Evolutionary conservation across 257 asterid species (phyloP), one percentile per base, ranked within the genome.

Genomic region (Gentiana macrophylla): DNA sequence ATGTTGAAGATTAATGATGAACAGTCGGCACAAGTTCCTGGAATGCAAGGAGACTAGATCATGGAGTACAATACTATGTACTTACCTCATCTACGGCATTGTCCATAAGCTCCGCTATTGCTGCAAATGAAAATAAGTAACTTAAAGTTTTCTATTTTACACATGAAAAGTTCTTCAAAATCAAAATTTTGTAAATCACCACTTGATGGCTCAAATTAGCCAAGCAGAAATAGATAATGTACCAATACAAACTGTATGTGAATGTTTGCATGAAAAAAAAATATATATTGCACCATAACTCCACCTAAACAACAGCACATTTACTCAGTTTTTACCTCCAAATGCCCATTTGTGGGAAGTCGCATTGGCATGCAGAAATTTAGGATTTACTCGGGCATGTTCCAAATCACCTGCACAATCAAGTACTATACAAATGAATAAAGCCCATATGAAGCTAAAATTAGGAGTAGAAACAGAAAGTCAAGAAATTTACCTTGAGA

Each of bases 261-360:
- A 7, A 24, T 32, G 45, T 36, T 4, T 15, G 24, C 24, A 15
- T 15, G 24, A 15, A 15, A 15, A 15, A 15, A 15, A 15, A 0
- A 15, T 15, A 15, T 41, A 34, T n/a, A 13, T 12, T 43, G 46
- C 46, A 41, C 6, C n/a, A 35, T 3, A 2, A 43, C 37, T 37
- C 9, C 46, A 45, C 34, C 4, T 49, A 55, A 57, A 12, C 11
- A 55, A 63, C 46, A 41, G 8, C 9, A 41, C 46, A 3, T 41
- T 41, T 41, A 10, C 46, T 24, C n/a, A 15, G 51, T 48, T 50
- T 2, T 60, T 62, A 89, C 97, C 97, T 74, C 98, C 98, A 57
- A 90, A 84, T 2, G 96, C 98, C 98, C 98, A 90, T 68, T 82
- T 84, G 68, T 90, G 98, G 50, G 91, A 86, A 54, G 98, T 90